Evolutionary conservation across 768 basidiomycete genomes (phyloP).

Genomic region (Mycena pura): DNA sequence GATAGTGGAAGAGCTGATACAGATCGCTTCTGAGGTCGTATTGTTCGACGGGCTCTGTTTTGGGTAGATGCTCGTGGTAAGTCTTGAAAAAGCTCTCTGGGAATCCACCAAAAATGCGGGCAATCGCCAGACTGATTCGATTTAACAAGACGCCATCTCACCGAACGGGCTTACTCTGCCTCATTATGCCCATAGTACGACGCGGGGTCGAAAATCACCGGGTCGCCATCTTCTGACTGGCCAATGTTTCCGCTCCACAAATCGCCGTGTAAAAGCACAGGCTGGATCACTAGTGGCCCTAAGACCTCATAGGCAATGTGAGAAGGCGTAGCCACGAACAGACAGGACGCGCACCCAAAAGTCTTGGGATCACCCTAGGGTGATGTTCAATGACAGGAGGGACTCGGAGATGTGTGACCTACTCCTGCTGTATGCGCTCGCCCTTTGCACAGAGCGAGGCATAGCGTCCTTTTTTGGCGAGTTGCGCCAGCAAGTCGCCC

Average conservation of each 20-base stretch:
- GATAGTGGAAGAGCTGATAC: constrained; percentile 83
- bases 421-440: constrained; percentile 56
- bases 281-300: constrained; percentile 61
- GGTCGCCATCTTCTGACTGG: constrained; percentile 57
- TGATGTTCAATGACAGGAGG: not conserved
- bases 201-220: constrained; percentile 80
- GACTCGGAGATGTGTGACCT: constrained; percentile 27
- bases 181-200: constrained; percentile 85
- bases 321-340: not conserved
- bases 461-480: constrained; percentile 49
- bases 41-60: constrained; percentile 67
- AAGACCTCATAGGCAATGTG: not conserved
- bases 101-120: constrained; percentile 82
- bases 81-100: constrained; percentile 65
- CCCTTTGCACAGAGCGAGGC: constrained; percentile 58
- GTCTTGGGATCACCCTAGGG: constrained; percentile 71
- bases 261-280: constrained; percentile 80
- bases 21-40: constrained; percentile 69
- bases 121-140: constrained; percentile 67
- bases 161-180: constrained; percentile 63
- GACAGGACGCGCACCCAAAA: constrained; percentile 50
- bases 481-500: constrained; percentile 57
- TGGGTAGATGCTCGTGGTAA: constrained; percentile 69
- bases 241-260: constrained; percentile 84
- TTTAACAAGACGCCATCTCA: not conserved